A percentile compares a stretch with the other conserved stretches of the same genome.
Conservation (phyloP, 176 grass and related monocot species). For the Eremochloa ophiuroides region DNA sequence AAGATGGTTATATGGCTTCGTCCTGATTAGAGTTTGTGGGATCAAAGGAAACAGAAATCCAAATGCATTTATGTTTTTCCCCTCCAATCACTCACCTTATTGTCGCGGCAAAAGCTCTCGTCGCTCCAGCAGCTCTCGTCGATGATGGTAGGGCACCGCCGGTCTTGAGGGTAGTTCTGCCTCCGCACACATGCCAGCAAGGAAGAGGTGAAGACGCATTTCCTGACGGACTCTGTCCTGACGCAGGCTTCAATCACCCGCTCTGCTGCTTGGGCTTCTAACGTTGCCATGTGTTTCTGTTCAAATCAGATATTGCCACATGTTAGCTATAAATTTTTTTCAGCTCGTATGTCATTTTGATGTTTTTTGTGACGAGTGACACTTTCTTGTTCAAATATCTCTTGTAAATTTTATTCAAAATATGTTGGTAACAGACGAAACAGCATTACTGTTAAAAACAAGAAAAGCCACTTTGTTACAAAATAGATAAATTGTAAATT, state of each 20-base stretch:
- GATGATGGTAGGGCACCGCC: conserved; percentile 50
- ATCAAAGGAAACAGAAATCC: background rate
- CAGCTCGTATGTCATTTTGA: background rate
- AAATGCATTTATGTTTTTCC: background rate
- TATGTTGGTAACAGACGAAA: background rate
- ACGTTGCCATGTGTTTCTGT: conserved; percentile 90
- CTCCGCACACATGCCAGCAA: conserved; percentile 80
- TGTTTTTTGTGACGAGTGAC: background rate
- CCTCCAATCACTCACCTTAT: conserved; percentile 48
- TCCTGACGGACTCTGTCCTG: conserved; percentile 73
- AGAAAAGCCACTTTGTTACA: background rate
- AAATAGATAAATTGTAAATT: background rate
- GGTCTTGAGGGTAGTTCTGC: conserved; percentile 41
- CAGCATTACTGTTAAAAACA: background rate
- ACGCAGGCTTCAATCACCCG: conserved; percentile 83
- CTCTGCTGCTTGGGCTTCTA: conserved; percentile 81
- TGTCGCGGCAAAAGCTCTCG: conserved; percentile 82
- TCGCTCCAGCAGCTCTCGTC: conserved; percentile 98
- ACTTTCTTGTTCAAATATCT: background rate
- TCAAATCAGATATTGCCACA: background rate
- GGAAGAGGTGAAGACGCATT: conserved; percentile 90
- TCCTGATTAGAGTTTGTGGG: background rate
- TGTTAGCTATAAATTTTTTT: background rate
- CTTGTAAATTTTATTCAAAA: background rate
- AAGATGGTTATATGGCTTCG: background rate